These are phyloP conservation scores for Salicornia ramosissima DNA, from an alignment of 148 eudicot genomes.

Conservation along the genomic window DNA sequence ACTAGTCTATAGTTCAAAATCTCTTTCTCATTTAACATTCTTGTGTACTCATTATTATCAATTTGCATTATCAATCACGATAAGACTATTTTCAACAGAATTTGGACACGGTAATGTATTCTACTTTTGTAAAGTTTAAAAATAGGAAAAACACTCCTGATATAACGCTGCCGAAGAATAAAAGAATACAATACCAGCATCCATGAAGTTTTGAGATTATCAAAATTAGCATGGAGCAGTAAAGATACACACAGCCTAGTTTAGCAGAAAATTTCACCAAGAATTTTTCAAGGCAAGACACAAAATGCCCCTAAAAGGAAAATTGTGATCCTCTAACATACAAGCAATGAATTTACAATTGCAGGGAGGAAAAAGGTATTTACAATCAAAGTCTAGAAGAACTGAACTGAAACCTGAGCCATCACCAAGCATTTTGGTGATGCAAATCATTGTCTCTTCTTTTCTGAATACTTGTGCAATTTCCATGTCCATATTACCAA, in stretches of 20 bases:
- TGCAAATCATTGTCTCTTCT: constrained; percentile 48
- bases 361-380: constrained; percentile 29
- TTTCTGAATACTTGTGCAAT: constrained; percentile 44
- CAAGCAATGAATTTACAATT: constrained; percentile 38
- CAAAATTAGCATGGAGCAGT: background rate
- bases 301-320: constrained; percentile 16
- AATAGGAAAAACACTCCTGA: too few species aligned
- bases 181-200: background rate
- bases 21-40: too few species aligned
- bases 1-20: too few species aligned
- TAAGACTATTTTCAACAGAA: too few species aligned
- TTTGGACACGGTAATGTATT: too few species aligned
- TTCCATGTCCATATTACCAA: constrained; percentile 76
- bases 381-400: constrained; percentile 37
- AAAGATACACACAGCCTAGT: constrained; percentile 9
- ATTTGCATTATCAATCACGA: too few species aligned
- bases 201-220: background rate
- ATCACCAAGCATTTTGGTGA: constrained; percentile 17
- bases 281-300: background rate
- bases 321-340: constrained; percentile 26
- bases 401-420: background rate
- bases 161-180: background rate
- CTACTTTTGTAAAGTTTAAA: too few species aligned
- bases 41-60: too few species aligned
- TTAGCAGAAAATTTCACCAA: constrained; percentile 7